Conservation (phyloP, 805 yeast genomes). For the Hanseniaspora taiwanica region DNA sequence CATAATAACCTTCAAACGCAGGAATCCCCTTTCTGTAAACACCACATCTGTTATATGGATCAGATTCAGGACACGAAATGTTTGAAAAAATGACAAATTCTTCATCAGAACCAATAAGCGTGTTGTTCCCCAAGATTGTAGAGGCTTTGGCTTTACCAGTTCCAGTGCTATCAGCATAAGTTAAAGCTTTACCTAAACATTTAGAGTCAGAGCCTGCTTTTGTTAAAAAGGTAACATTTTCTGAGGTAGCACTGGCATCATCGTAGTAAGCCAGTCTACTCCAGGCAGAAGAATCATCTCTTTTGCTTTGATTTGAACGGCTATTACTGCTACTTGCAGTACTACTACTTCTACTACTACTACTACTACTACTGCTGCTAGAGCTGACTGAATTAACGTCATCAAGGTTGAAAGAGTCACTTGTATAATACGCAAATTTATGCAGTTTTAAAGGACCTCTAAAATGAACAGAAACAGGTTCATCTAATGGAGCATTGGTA, state of each 20-base stretch:
- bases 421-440: constrained; percentile 48
- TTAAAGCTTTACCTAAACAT: constrained; percentile 57
- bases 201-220: constrained; percentile 45
- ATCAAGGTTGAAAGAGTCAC: constrained; percentile 27
- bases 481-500: constrained; percentile 49
- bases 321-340: neutral
- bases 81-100: constrained; percentile 52
- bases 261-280: constrained; percentile 43
- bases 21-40: constrained; percentile 64
- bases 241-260: constrained; percentile 36
- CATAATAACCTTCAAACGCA: constrained; percentile 60
- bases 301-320: neutral
- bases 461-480: constrained; percentile 59
- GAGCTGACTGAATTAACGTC: constrained; percentile 13
- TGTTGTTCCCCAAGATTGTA: constrained; percentile 35
- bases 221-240: constrained; percentile 56
- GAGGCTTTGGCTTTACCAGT: constrained; percentile 29
- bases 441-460: constrained; percentile 58
- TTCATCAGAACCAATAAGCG: constrained; percentile 39
- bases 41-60: constrained; percentile 53
- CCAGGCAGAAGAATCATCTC: constrained; percentile 33
- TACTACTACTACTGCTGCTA: neutral
- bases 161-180: constrained; percentile 51
- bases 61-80: constrained; percentile 42
- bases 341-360: neutral